Evolutionary conservation across 2,329 filamentous ascomycete genomes (phyloP).

Genomic region (Colletotrichum scovillei): DNA sequence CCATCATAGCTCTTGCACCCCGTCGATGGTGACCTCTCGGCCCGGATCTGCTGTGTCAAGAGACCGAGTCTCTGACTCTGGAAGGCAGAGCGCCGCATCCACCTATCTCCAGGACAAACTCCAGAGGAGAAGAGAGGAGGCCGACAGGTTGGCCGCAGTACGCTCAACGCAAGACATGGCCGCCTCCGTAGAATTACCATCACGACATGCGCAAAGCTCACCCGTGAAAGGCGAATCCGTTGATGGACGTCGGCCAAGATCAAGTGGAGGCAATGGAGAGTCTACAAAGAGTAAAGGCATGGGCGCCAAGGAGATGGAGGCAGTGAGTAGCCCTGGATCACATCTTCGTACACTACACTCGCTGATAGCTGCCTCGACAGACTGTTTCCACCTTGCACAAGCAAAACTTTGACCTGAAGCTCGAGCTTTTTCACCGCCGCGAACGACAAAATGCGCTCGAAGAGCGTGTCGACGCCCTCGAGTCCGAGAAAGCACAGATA

Average conservation of each 20-base stretch:
- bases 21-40: conserved; percentile 47
- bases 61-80: conserved; percentile 54
- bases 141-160: conserved; percentile 53
- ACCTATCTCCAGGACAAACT: conserved; percentile 66
- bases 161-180: conserved; percentile 51
- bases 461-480: conserved; percentile 65
- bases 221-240: conserved; percentile 49
- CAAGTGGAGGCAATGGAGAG: conserved; percentile 53
- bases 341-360: not conserved
- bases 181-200: conserved; percentile 50
- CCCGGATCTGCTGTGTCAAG: conserved; percentile 54
- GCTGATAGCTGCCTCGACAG: conserved; percentile 46
- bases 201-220: conserved; percentile 50
- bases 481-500: conserved; percentile 63
- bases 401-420: conserved; percentile 81
- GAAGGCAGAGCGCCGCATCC: conserved; percentile 56
- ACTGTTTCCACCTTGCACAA: conserved; percentile 77
- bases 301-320: conserved; percentile 76
- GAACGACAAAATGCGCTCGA: conserved; percentile 72
- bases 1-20: conserved; percentile 52
- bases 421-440: conserved; percentile 77
- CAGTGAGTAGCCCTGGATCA: conserved; percentile 52
- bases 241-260: conserved; percentile 54
- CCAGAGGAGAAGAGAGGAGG: conserved; percentile 61
- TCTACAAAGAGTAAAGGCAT: conserved; percentile 62